These are phyloP conservation scores for Pyrenochaeta sp. DNA, from an alignment of 2,329 filamentous ascomycete species.

Conservation along the genomic window DNA sequence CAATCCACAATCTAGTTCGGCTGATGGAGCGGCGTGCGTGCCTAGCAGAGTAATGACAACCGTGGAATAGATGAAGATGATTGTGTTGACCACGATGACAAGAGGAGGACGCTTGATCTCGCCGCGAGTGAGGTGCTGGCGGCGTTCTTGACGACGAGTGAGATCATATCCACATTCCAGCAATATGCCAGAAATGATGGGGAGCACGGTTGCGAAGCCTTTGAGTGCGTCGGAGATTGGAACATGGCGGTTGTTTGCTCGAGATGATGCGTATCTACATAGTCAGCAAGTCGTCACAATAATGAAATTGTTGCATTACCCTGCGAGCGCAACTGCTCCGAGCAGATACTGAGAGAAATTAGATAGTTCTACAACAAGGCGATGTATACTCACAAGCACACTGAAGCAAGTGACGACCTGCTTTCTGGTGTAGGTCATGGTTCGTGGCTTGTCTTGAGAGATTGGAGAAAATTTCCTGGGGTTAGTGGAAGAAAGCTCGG, in stretches of 20 bases:
- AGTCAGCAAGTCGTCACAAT: too few species aligned
- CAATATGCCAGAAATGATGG: conserved; percentile 52
- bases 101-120: conserved; percentile 43
- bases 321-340: conserved; percentile 50
- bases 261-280: conserved; percentile 39
- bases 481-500: too few species aligned
- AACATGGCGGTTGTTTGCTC: conserved; percentile 45
- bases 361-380: neutral
- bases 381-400: conserved; percentile 37
- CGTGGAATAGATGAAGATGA: conserved; percentile 51
- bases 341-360: conserved; percentile 50
- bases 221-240: conserved; percentile 52
- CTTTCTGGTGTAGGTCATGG: conserved; percentile 48
- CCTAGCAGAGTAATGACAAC: conserved; percentile 56
- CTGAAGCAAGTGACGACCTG: conserved; percentile 50
- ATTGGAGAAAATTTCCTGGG: too few species aligned
- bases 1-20: conserved; percentile 61
- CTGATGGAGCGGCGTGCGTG: conserved; percentile 50
- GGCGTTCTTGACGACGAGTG: conserved; percentile 41
- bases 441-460: conserved; percentile 2
- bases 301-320: too few species aligned
- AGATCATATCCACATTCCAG: conserved; percentile 50
- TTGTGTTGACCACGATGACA: conserved; percentile 48
- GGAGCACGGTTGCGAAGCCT: conserved; percentile 52
- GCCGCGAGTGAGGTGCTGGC: conserved; percentile 37